Evolutionary conservation across 129 eudicot genomes (phyloP).

Genomic region (Tanacetum coccineum): DNA sequence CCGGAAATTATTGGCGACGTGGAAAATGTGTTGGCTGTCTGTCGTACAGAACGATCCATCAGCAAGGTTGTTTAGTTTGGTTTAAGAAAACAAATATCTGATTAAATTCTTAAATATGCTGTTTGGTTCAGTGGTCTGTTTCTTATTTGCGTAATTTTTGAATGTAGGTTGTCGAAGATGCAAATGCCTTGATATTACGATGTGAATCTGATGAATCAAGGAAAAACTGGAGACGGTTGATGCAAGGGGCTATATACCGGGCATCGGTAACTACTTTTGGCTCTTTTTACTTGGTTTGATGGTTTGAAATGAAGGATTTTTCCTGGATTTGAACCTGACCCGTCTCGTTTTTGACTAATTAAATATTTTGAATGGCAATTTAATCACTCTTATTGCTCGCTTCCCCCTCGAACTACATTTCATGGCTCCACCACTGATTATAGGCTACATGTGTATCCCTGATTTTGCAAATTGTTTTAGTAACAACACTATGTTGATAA

Average conservation of each 20-base stretch:
- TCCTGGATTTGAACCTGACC: too few species aligned
- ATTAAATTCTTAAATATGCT: constrained; percentile 12
- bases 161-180: constrained; percentile 75
- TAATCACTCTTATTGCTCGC: too few species aligned
- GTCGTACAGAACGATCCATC: constrained; percentile 56
- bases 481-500: neutral
- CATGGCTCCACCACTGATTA: too few species aligned
- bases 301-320: too few species aligned
- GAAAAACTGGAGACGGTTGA: constrained; percentile 72
- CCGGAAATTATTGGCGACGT: constrained; percentile 58
- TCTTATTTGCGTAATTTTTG: constrained; percentile 14
- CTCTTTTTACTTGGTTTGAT: neutral
- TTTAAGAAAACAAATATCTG: neutral
- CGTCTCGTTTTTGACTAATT: too few species aligned
- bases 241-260: constrained; percentile 89
- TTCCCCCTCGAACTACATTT: too few species aligned
- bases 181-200: constrained; percentile 64
- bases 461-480: neutral
- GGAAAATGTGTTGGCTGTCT: constrained; percentile 76
- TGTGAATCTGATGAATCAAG: constrained; percentile 68
- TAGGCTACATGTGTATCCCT: neutral
- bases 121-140: neutral
- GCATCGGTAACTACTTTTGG: constrained; percentile 70
- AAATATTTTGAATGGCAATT: too few species aligned
- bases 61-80: constrained; percentile 45